Evolutionary conservation across 2,329 filamentous ascomycete genomes (phyloP).

Genomic region (Pleoardoris graminearum): DNA sequence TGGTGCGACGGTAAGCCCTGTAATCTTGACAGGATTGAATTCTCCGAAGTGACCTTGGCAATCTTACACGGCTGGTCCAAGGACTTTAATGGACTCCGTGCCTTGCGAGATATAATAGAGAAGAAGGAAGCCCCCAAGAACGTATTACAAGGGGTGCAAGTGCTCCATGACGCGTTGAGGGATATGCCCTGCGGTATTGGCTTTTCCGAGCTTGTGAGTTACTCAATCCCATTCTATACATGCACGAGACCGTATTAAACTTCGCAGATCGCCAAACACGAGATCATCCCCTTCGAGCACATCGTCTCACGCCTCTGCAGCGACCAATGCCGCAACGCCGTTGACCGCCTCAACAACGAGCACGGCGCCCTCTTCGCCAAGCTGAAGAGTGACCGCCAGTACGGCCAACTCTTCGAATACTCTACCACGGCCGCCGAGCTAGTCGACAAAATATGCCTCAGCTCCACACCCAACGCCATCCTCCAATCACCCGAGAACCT

Average conservation of each 20-base stretch:
- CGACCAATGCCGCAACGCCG: conserved; percentile 13
- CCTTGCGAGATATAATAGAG: neutral
- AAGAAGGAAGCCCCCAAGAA: conserved; percentile 1
- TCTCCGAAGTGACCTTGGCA: neutral
- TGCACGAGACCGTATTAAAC: neutral
- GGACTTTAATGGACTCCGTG: neutral
- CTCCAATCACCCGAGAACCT: neutral
- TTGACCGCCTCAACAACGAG: conserved; percentile 10
- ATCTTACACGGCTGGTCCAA: conserved; percentile 12
- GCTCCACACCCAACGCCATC: neutral
- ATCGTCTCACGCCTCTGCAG: conserved; percentile 11
- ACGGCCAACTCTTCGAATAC: neutral
- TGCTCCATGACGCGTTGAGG: conserved; percentile 7
- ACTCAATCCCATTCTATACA: too few species aligned
- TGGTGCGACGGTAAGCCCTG: conserved; percentile 14
- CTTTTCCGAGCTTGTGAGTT: neutral
- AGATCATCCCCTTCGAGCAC: conserved; percentile 9
- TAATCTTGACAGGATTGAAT: neutral
- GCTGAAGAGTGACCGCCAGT: neutral
- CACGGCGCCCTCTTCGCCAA: conserved; percentile 6
- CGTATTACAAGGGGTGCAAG: conserved; percentile 1
- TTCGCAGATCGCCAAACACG: neutral
- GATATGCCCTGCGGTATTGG: conserved; percentile 13
- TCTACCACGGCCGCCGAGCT: neutral
- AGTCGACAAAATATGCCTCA: conserved; percentile 4